Evolutionary conservation across 345 rosid species (phyloP).

Genomic region (Cardiospermum halicacabum): DNA sequence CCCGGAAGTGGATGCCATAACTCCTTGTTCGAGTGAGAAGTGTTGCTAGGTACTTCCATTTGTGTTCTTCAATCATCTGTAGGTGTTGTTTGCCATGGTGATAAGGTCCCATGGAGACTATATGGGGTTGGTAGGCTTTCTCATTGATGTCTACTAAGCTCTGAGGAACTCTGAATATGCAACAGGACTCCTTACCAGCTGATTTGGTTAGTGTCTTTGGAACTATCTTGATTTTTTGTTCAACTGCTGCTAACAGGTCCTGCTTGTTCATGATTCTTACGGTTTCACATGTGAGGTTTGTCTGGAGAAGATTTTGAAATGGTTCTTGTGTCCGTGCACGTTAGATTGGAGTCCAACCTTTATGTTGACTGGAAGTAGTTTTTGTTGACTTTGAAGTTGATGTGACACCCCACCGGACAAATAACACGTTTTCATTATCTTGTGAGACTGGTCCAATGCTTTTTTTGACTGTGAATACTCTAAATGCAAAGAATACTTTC

Average conservation of each 20-base stretch:
- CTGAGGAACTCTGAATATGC: conserved; percentile 48
- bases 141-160: conserved; percentile 24
- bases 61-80: conserved; percentile 48
- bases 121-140: conserved; percentile 38
- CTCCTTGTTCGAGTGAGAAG: conserved; percentile 17
- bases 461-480: not conserved
- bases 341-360: not conserved
- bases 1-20: conserved; percentile 1
- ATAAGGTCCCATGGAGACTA: conserved; percentile 46
- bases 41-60: conserved; percentile 23
- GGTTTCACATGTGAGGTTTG: not conserved
- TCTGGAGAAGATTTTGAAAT: not conserved
- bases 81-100: conserved; percentile 34
- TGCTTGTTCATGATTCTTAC: not conserved
- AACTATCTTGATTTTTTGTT: conserved; percentile 6
- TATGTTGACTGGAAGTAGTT: not conserved
- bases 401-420: no score
- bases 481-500: not conserved
- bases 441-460: not conserved
- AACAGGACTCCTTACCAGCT: conserved; percentile 32
- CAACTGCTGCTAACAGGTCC: conserved; percentile 15
- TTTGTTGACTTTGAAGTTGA: not conserved
- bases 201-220: conserved; percentile 27
- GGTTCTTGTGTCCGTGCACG: not conserved
- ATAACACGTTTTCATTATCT: no score